phyloP scores from a whole-genome alignment of 2,329 filamentous ascomycete genomes.

The Colletotrichum plurivorum region DNA sequence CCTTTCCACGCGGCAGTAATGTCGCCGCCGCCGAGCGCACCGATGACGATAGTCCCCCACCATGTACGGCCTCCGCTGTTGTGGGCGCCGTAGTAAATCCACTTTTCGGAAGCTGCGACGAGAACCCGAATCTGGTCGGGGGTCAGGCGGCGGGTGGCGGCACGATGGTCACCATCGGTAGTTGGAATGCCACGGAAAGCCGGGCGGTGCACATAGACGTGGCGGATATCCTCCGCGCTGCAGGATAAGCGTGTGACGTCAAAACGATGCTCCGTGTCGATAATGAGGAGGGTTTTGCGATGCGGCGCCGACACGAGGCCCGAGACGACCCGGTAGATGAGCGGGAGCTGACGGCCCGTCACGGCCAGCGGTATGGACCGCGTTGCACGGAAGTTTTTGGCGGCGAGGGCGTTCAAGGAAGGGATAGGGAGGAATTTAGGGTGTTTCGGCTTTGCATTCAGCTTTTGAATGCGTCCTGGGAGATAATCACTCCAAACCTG shows the following conservation, averaged over 20 bases:
- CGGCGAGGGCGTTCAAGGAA: conserved; percentile 62
- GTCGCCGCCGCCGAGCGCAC: conserved; percentile 51
- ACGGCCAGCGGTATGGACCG: conserved; percentile 63
- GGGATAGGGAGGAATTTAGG: conserved; percentile 57
- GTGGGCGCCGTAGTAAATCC: conserved; percentile 65
- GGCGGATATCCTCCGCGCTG: conserved; percentile 56
- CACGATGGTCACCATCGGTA: conserved; percentile 40
- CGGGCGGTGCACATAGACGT: conserved; percentile 66
- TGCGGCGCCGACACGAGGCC: conserved; percentile 64
- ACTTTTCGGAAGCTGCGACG: conserved; percentile 58
- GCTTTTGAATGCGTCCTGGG: conserved; percentile 19
- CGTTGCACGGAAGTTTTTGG: conserved; percentile 63
- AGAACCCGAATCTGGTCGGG: conserved; percentile 50
- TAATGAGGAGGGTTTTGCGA: conserved; percentile 63
- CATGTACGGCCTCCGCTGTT: conserved; percentile 62
- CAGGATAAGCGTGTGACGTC: conserved; percentile 63
- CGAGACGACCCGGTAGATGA: conserved; percentile 70
- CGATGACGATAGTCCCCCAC: conserved; percentile 72
- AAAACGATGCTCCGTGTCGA: conserved; percentile 71
- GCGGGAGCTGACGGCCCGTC: conserved; percentile 65
- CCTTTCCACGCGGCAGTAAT: conserved; percentile 61
- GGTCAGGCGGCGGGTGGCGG: conserved; percentile 25
- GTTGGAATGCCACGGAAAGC: conserved; percentile 47
- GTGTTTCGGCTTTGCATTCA: conserved; percentile 24
- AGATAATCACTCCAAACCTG: conserved; percentile 49